Evolutionary conservation across 2,329 filamentous ascomycete species (phyloP), one percentile per base, ranked within the genome.

Genomic region (Scedosporium apiospermum): DNA sequence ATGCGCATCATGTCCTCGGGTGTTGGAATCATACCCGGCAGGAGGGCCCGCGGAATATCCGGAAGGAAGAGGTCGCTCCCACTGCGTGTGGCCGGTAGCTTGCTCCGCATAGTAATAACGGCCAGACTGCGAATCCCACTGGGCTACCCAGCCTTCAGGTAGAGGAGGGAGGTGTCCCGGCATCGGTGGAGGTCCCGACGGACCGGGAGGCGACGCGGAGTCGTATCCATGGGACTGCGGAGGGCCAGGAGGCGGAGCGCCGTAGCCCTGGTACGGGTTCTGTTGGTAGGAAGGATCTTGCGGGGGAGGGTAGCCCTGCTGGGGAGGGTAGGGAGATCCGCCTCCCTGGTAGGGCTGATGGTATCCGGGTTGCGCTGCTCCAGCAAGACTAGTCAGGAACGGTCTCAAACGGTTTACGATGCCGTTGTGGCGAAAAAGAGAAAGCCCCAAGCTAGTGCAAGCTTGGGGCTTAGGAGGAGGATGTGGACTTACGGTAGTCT

Each of bases 51-150:
- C 57, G 21, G 18, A 57, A 21, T 62, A 60, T 3, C 44, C 57
- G 38, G 62, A 58, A 67, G 60, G 72, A 69, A 12, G 74, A 73
- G 2, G 86, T 85, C 16, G 79, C 65, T 88, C 84, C 86, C 86
- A 89, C 71, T 88, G 85, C 0, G 83, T 81, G 63, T 79, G 80
- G 21, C 85, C 84, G 12, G 83, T 83, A 57, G 81, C 77, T 63
- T 83, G 75, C 71, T 89, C 85, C 63, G 85, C 78, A 69, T 87
- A 90, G 74, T 83, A 89, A 76, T 83, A 88, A 62, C 83, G 82
- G 69, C 86, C 82, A 64, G 79, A 76, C 63, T 77, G 78, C 63
- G 83, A 80, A 66, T 89, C 86, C 73, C 81, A 89, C 71, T 87
- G 82, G 26, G 84, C 77, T 30, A 77, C 74, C 86, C 87, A 89